Percentiles rank a stretch among this genome's conserved stretches.
Conservation (phyloP, 2,329 filamentous ascomycete species). For the Trematosphaeria pertusa region DNA sequence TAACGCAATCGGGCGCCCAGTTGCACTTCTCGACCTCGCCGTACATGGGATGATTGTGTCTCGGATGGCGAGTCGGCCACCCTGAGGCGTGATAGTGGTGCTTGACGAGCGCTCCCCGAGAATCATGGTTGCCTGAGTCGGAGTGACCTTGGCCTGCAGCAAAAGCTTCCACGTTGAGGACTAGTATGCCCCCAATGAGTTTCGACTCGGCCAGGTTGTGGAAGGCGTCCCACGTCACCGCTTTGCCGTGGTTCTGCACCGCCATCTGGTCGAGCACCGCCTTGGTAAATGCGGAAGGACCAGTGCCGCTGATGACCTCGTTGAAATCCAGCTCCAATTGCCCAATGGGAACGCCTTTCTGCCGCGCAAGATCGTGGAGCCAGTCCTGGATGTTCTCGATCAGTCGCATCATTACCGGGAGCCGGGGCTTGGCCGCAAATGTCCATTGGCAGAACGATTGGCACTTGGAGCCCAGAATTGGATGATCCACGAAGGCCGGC, state of each 20-base stretch:
- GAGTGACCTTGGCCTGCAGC: slow-evolving; percentile 77
- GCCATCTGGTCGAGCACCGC: slow-evolving; percentile 72
- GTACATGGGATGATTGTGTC: slow-evolving; percentile 72
- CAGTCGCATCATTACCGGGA: slow-evolving; percentile 72
- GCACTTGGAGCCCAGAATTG: slow-evolving; percentile 71
- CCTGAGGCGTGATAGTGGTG: slow-evolving; percentile 78
- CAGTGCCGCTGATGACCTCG: slow-evolving; percentile 75
- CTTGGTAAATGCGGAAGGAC: slow-evolving; percentile 72
- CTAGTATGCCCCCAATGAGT: slow-evolving; percentile 68
- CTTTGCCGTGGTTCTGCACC: slow-evolving; percentile 48
- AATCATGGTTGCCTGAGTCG: slow-evolving; percentile 73
- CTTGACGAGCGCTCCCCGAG: slow-evolving; percentile 70
- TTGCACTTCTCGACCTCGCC: slow-evolving; percentile 76
- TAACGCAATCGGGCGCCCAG: slow-evolving; percentile 70
- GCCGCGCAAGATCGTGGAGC: slow-evolving; percentile 65
- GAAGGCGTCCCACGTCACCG: slow-evolving; percentile 68
- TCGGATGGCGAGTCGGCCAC: slow-evolving; percentile 71
- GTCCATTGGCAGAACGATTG: slow-evolving; percentile 79
- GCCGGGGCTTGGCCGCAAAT: slow-evolving; percentile 71
- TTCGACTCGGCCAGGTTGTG: slow-evolving; percentile 72
- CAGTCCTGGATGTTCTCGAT: slow-evolving; percentile 73
- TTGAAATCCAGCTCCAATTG: slow-evolving; percentile 73
- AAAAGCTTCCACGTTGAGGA: slow-evolving; percentile 74
- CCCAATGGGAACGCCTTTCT: slow-evolving; percentile 65
- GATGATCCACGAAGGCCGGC: slow-evolving; percentile 68